A percentile compares a stretch with the other conserved stretches of the same genome.
phyloP scores from a whole-genome alignment of 495 filamentous ascomycete genomes.

The Immersiella caudata region DNA sequence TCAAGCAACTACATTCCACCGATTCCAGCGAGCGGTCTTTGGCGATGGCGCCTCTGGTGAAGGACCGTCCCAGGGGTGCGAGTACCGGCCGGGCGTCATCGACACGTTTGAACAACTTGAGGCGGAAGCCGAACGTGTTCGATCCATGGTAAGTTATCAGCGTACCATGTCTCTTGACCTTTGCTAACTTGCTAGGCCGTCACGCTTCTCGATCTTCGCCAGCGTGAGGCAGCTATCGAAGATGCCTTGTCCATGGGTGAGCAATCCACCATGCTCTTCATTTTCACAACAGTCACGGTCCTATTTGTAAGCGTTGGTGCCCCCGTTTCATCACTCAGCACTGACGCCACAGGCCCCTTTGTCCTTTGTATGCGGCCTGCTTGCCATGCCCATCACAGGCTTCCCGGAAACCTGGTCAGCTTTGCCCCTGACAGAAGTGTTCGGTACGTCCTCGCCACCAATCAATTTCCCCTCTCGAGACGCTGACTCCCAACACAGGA shows the following conservation, averaged over 20 bases:
- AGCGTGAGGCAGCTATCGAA: slow-evolving; percentile 18
- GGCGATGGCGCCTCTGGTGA: not conserved
- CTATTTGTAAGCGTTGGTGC: slow-evolving; percentile 9
- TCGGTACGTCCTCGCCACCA: slow-evolving; percentile 4
- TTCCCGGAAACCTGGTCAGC: slow-evolving; percentile 12
- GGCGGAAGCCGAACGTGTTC: slow-evolving; percentile 15
- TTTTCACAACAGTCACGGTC: slow-evolving; percentile 20
- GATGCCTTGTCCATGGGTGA: slow-evolving; percentile 19
- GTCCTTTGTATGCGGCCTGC: slow-evolving; percentile 19
- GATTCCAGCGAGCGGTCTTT: slow-evolving; percentile 7
- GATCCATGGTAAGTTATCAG: slow-evolving; percentile 6
- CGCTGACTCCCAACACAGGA: not conserved
- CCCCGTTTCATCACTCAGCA: not conserved
- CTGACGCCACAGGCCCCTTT: slow-evolving; percentile 13
- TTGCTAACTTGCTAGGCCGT: not conserved
- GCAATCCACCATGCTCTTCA: slow-evolving; percentile 22
- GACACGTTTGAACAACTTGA: slow-evolving; percentile 17
- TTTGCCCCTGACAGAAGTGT: slow-evolving; percentile 15
- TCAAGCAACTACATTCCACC: not conserved
- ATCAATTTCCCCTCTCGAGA: not conserved
- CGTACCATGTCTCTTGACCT: no score
- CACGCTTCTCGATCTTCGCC: slow-evolving; percentile 16
- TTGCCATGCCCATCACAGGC: slow-evolving; percentile 10
- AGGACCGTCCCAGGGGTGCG: not conserved
- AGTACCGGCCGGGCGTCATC: not conserved